Percentiles rank a stretch among this genome's conserved stretches.
These are phyloP conservation scores for Candida freyschussii DNA, from an alignment of 1,139 yeast species.

Conservation along the genomic window DNA sequence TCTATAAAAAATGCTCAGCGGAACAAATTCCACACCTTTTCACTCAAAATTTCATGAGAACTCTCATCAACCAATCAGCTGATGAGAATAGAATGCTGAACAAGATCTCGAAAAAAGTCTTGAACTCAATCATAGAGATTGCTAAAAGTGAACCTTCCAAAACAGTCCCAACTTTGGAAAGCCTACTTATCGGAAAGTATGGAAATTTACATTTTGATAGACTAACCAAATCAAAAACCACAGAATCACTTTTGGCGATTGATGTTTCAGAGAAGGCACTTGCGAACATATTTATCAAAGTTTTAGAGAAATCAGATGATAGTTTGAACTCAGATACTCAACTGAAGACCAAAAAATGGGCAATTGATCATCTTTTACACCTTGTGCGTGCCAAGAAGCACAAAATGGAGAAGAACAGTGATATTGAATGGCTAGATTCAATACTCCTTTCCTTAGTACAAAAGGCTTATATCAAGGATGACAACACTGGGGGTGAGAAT, in stretches of 20 bases:
- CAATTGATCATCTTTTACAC: constrained; percentile 59
- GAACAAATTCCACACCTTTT: constrained; percentile 42
- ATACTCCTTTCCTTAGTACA: constrained; percentile 48
- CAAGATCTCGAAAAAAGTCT: constrained; percentile 55
- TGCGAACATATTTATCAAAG: constrained; percentile 29
- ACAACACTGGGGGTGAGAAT: constrained; percentile 12
- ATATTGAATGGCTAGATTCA: constrained; percentile 40
- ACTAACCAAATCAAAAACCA: constrained; percentile 68
- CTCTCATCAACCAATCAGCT: constrained; percentile 72
- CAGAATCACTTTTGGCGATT: constrained; percentile 40
- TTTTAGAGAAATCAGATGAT: constrained; percentile 17
- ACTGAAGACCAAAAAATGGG: constrained; percentile 52
- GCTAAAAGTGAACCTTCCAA: constrained; percentile 37
- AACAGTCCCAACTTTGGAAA: constrained; percentile 44
- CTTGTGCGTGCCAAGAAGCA: constrained; percentile 48
- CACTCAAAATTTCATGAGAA: constrained; percentile 67
- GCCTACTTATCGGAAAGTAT: constrained; percentile 42
- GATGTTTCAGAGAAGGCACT: constrained; percentile 27
- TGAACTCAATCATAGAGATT: constrained; percentile 39
- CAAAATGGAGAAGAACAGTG: constrained; percentile 17
- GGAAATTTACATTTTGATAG: constrained; percentile 76
- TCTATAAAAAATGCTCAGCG: constrained; percentile 35
- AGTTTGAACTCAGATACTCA: constrained; percentile 20
- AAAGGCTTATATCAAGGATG: constrained; percentile 48
- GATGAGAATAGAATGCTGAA: constrained; percentile 62